Evolutionary conservation across 345 rosid species (phyloP), one percentile per base, ranked within the genome.

Genomic region (Brassica cretica): DNA sequence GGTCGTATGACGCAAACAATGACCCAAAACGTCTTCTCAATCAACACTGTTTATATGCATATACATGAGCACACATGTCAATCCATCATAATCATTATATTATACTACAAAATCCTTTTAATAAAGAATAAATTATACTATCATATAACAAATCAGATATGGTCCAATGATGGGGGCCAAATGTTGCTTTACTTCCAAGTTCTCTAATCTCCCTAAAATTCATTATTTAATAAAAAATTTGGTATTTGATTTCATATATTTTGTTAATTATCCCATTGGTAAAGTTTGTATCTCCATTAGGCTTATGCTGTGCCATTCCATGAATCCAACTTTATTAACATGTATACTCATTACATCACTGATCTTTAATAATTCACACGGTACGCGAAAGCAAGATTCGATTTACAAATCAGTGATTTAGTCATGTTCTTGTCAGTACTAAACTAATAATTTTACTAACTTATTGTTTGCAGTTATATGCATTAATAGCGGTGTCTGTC

Each of bases 1-100:
- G 49, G 64, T 70, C 63, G 44, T 64, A 32, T 75, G 79, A 80
- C 83, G 82, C 83, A 80, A 64, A 74, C 76, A 75, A 80, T 75
- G 79, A 70, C 68, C 64, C 68, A 70, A 64, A 39, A 64, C 72
- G 76, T 74, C 79, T 74, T 39, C 41, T 74, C 75, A 55, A 63
- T 55, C 37, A 30, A 39, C 64, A 9, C 8, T 21, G 7, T 29
- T 21, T n/a, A 56, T 63, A 41, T 30, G 7, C 41, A 25, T 58
- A 15, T 55, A 75, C 6, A 76, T 60, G 6, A 16, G 24, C 39
- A 21, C 30, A 21, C 30, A 9, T 72, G 14, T 6, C 35, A 8
- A 32, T 32, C 7, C n/a, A 68, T 68, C 24, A 49, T 49, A 30
- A 46, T 64, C 71, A 58, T 66, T 24, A 29, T 71, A 56, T 8